phyloP scores from a whole-genome alignment of 192 early-diverging fungal genomes.

The Podila minutissima region DNA sequence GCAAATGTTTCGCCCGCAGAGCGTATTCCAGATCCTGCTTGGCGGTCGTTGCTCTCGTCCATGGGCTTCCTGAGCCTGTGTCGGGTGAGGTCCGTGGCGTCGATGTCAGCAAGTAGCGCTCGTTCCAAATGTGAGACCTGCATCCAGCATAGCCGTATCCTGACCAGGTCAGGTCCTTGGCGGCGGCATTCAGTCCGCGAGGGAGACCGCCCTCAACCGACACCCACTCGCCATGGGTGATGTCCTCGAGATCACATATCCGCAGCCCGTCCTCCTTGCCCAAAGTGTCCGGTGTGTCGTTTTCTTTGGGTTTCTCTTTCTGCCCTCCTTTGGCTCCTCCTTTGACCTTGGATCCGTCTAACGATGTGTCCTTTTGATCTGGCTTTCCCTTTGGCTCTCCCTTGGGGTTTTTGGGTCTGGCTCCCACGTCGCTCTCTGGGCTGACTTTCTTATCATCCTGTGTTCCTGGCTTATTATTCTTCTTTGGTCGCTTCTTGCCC shows the following conservation, averaged over 20 bases:
- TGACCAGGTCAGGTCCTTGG: constrained; percentile 28
- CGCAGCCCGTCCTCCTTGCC: not conserved
- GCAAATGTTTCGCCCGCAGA: not conserved
- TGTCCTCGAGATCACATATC: constrained; percentile 33
- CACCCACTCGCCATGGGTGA: constrained; percentile 25
- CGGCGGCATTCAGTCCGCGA: not conserved
- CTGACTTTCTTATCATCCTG: not conserved
- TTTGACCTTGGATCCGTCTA: not conserved
- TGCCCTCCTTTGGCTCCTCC: too few relatives aligned
- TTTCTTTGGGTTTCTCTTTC: not conserved
- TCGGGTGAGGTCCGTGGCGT: not conserved
- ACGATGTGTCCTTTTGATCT: not conserved
- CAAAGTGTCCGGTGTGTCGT: not conserved
- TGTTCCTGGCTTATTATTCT: not conserved
- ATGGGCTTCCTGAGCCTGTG: not conserved
- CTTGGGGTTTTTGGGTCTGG: not conserved
- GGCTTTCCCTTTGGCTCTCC: not conserved
- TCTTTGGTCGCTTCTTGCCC: constrained; percentile 16
- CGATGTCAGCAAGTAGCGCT: constrained; percentile 43
- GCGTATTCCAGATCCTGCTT: constrained; percentile 18
- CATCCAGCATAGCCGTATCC: constrained; percentile 39
- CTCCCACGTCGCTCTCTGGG: not conserved
- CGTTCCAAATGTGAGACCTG: constrained; percentile 42
- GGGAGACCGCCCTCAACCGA: not conserved
- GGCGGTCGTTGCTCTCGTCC: not conserved